Base-by-base conservation (phyloP, 306 rosid genomes). In the Senna siamea region DNA sequence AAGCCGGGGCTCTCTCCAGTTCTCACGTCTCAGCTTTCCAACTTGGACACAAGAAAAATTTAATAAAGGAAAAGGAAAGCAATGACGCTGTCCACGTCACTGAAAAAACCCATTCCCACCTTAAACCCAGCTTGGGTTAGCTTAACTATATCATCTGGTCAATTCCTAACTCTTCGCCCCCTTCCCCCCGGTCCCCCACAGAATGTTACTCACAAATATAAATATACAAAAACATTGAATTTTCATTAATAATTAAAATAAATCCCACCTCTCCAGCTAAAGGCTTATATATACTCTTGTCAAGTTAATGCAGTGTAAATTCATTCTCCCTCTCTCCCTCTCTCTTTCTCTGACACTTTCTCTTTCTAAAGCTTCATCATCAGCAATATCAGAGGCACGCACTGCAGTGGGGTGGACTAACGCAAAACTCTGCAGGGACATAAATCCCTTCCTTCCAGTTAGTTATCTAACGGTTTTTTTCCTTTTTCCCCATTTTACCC, bases 381-480 rank as follows among this genome's bases (percentile, higher is more conserved):
- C 74, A 63, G 76, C 55, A 50, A 28, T 79, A 18, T 62, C 70
- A 56, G 77, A 64, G 69, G 70, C 79, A 8, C 26, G 7, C 46
- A 22, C 37, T 13, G 43, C 41, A 26, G 30, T n/a, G n/a, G n/a
- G n/a, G n/a, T n/a, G n/a, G n/a, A n/a, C n/a, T n/a, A n/a, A n/a
- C n/a, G n/a, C 54, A 46, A 30, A 32, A 76, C 71, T 53, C 15
- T 47, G 81, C 86, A 69, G 47, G 17, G 77, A 65, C 78, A 67
- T 32, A 57, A 23, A 72, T 60, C 76, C 70, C 70, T 62, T 18
- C 22, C 47, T 62, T 37, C 12, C 64, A 81, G 82, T 82, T 84
- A 72, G 89, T 84, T 90, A 83, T 22, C 56, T 79, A 91, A 93
- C 98, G 77, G 90, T 77, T 81, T 86, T 85, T 30, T n/a, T 5